Evolutionary conservation across 306 rosid species (phyloP).

Genomic region (Parietaria judaica): DNA sequence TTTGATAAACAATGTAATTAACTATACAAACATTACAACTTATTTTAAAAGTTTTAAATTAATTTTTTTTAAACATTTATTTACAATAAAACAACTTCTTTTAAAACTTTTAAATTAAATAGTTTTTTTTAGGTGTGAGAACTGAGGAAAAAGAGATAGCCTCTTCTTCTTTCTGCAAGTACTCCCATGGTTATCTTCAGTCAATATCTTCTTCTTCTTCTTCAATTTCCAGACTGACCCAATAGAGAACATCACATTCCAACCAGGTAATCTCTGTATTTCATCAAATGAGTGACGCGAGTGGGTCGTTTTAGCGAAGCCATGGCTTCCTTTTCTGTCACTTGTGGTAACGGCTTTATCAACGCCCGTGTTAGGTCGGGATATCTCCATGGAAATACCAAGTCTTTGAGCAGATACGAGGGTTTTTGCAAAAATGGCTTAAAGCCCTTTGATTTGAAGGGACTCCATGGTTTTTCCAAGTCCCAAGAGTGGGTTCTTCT

Average conservation of each 20-base stretch:
- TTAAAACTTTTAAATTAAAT: too few relatives aligned
- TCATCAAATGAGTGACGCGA: conserved; percentile 14
- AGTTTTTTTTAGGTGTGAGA: too few relatives aligned
- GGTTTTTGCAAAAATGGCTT: conserved; percentile 30
- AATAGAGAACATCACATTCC: background rate
- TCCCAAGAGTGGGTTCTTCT: conserved; percentile 29
- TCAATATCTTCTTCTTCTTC: too few relatives aligned
- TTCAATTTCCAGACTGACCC: too few relatives aligned
- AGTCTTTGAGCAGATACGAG: conserved; percentile 33
- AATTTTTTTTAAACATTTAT: too few relatives aligned
- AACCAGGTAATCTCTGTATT: conserved; percentile 23
- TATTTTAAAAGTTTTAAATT: too few relatives aligned
- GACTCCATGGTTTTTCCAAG: conserved; percentile 26
- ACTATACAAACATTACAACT: too few relatives aligned
- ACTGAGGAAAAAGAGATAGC: too few relatives aligned
- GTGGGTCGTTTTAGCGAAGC: conserved; percentile 12
- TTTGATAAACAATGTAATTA: too few relatives aligned
- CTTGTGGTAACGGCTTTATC: conserved; percentile 43
- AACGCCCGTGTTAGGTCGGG: conserved; percentile 22
- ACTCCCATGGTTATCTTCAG: too few relatives aligned
- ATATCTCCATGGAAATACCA: conserved; percentile 26
- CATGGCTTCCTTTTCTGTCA: conserved; percentile 67
- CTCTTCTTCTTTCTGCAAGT: too few relatives aligned
- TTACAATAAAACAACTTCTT: too few relatives aligned
- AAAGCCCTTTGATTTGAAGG: conserved; percentile 25